Percentiles rank a stretch among this genome's conserved stretches.
phyloP scores from a whole-genome alignment of 2,329 filamentous ascomycete genomes.

The Trichophaea hybrida region DNA sequence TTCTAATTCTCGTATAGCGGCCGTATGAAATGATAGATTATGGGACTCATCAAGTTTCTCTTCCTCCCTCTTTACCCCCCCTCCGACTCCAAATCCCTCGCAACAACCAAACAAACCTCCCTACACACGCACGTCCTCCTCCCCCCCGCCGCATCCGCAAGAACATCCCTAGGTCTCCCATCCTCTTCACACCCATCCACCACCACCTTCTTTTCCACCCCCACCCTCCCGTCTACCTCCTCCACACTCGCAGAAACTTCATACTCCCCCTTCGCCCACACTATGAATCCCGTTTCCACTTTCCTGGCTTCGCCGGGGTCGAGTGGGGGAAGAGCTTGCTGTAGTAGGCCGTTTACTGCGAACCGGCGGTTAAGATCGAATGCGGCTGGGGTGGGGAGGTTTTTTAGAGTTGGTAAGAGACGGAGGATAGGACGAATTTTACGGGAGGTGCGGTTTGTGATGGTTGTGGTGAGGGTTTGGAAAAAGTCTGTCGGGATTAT shows the following conservation, averaged over 20 bases:
- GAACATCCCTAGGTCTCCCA: constrained; percentile 41
- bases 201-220: constrained; percentile 25
- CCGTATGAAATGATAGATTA: too few species aligned
- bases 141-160: constrained; percentile 32
- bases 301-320: constrained; percentile 44
- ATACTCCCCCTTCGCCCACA: constrained; percentile 66
- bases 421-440: constrained; percentile 60
- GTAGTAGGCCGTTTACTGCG: constrained; percentile 71
- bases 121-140: constrained; percentile 51
- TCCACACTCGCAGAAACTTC: constrained; percentile 70
- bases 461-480: constrained; percentile 50
- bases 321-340: constrained; percentile 55
- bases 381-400: constrained; percentile 56
- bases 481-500: constrained; percentile 45
- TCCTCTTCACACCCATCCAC: constrained; percentile 23
- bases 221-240: constrained; percentile 44
- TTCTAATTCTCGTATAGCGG: too few species aligned
- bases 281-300: constrained; percentile 54
- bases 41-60: neutral
- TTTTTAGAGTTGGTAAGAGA: constrained; percentile 59
- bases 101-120: constrained; percentile 42
- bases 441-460: constrained; percentile 58
- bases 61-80: too few species aligned
- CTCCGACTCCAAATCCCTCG: constrained; percentile 34
- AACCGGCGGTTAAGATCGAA: constrained; percentile 72